Conservation (phyloP, 2,329 filamentous ascomycete genomes). For the Fusarium buxicola region DNA sequence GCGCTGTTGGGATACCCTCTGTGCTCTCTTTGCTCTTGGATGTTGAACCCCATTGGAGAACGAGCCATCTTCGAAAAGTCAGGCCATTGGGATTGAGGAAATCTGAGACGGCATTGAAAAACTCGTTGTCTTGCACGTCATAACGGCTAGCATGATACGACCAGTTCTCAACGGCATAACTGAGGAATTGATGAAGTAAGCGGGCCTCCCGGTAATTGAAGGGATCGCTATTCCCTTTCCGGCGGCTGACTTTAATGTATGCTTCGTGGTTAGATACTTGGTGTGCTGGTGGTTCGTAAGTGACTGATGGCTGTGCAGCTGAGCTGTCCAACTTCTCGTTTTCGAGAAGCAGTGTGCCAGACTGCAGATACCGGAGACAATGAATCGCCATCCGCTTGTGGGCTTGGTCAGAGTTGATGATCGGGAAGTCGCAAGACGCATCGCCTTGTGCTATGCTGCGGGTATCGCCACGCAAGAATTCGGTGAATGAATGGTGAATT, state of each 20-base stretch:
- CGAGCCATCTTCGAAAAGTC: slow-evolving; percentile 34
- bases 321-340: background rate
- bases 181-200: slow-evolving; percentile 32
- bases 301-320: slow-evolving; percentile 1
- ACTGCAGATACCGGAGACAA: slow-evolving; percentile 35
- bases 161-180: slow-evolving; percentile 40
- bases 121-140: slow-evolving; percentile 27
- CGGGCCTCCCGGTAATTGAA: slow-evolving; percentile 34
- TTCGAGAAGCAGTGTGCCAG: slow-evolving; percentile 26
- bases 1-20: slow-evolving; percentile 26
- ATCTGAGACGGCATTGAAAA: slow-evolving; percentile 7
- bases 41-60: slow-evolving; percentile 27
- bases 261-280: background rate
- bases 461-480: slow-evolving; percentile 53
- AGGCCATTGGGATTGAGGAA: slow-evolving; percentile 21
- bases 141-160: slow-evolving; percentile 37
- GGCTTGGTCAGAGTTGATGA: slow-evolving; percentile 29
- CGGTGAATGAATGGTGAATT: slow-evolving; percentile 62
- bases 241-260: background rate
- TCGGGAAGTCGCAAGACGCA: slow-evolving; percentile 18
- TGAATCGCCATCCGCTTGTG: slow-evolving; percentile 35
- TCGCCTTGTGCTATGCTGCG: background rate
- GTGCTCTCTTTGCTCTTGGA: slow-evolving; percentile 4
- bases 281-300: slow-evolving; percentile 8
- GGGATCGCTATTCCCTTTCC: background rate